These are phyloP conservation scores for Sarcodon sp. DNA, from an alignment of 768 basidiomycete species.

Conservation along the genomic window DNA sequence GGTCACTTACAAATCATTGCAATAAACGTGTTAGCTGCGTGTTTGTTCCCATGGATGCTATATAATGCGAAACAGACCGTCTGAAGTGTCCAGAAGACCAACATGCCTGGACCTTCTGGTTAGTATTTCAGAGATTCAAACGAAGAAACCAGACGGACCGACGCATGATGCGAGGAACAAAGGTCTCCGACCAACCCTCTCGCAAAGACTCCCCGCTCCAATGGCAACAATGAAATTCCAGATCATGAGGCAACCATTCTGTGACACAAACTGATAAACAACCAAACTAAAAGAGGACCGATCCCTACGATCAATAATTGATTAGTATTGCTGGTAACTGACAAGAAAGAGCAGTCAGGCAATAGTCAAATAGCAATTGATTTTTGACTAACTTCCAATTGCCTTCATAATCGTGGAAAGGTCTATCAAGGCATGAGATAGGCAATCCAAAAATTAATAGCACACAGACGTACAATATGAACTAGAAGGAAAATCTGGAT, in stretches of 20 bases:
- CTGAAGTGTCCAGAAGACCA: constrained; percentile 25
- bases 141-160: constrained; percentile 14
- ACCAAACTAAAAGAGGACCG: not conserved
- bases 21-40: constrained; percentile 28
- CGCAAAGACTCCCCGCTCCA: constrained; percentile 32
- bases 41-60: constrained; percentile 11
- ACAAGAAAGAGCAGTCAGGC: not conserved
- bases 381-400: constrained; percentile 29
- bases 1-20: constrained; percentile 28
- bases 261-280: not conserved
- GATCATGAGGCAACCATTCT: constrained; percentile 43
- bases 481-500: not conserved
- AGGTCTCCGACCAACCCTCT: constrained; percentile 33
- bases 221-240: constrained; percentile 45
- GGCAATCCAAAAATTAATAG: not conserved
- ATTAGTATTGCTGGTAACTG: constrained; percentile 29
- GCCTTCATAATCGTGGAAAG: constrained; percentile 39
- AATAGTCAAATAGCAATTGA: not conserved
- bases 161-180: constrained; percentile 35
- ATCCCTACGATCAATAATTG: constrained; percentile 26
- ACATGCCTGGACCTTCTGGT: constrained; percentile 19
- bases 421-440: constrained; percentile 14
- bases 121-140: not conserved
- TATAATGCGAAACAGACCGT: constrained; percentile 22
- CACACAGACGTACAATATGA: not conserved